Evolutionary conservation across 192 early-diverging fungal genomes (phyloP).

Genomic region (Mortierella alpina): DNA sequence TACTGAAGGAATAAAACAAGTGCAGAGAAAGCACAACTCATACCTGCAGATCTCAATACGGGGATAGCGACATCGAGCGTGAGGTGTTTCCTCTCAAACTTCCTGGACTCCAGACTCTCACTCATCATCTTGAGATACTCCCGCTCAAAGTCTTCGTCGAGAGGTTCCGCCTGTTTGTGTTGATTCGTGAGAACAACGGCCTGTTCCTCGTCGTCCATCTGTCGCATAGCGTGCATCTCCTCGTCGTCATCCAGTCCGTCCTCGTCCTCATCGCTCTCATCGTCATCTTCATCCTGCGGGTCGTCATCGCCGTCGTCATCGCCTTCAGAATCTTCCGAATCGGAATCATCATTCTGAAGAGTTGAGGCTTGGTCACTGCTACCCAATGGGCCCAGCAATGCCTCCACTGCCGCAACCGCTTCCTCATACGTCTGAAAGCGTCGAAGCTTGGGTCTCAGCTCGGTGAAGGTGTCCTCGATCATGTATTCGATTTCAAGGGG

Average conservation of each 20-base stretch:
- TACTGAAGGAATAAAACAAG: slow-evolving; percentile 32
- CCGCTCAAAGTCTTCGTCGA: slow-evolving; percentile 90
- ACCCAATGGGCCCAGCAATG: slow-evolving; percentile 58
- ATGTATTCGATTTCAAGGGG: slow-evolving; percentile 93
- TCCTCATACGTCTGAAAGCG: slow-evolving; percentile 82
- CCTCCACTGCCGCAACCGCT: slow-evolving; percentile 76
- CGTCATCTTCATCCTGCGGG: slow-evolving; percentile 49
- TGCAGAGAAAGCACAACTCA: slow-evolving; percentile 2
- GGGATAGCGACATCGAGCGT: slow-evolving; percentile 94
- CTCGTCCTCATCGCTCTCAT: slow-evolving; percentile 58
- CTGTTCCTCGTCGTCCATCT: slow-evolving; percentile 75
- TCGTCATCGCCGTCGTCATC: slow-evolving; percentile 58
- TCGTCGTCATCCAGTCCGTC: slow-evolving; percentile 65
- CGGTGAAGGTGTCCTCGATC: slow-evolving; percentile 83
- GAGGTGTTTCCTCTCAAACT: slow-evolving; percentile 77
- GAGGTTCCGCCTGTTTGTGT: slow-evolving; percentile 70
- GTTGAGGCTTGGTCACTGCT: slow-evolving; percentile 52
- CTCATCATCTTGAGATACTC: slow-evolving; percentile 92
- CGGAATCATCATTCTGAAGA: slow-evolving; percentile 59
- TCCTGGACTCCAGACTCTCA: slow-evolving; percentile 89
- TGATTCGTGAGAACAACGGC: slow-evolving; percentile 75
- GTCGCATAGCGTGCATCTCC: slow-evolving; percentile 33
- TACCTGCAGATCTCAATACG: slow-evolving; percentile 67
- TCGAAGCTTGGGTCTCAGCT: slow-evolving; percentile 69
- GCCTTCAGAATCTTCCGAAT: slow-evolving; percentile 44